Base-by-base conservation (phyloP, 2,329 filamentous ascomycete genomes). In the Chlorencoelia australis region DNA sequence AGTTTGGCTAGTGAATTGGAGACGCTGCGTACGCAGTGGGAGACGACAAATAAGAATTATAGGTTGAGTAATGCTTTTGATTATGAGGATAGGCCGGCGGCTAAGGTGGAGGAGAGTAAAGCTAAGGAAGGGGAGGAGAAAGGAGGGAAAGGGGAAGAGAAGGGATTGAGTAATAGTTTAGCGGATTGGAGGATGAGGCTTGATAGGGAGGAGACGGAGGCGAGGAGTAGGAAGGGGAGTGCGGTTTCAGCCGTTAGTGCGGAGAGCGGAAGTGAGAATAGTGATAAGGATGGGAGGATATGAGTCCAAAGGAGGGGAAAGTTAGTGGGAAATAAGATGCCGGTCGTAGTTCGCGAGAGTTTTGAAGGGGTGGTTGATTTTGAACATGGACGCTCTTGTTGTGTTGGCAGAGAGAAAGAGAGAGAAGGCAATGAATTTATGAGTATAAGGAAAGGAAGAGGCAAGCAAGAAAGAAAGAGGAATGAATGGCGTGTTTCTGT, bases 21-120 rank as follows among this genome's bases (percentile, higher is more conserved):
- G 58, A 82, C 84, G 9, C 69, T 98, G 31, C 77, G 89, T 35
- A 84, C 70, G 35, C 88, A 95, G 52, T 98, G 91, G 91, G 87
- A 96, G 63, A 85, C 81, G 25, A 94, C 87, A 9, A 95, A 89
- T 64, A 91, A 93, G 61, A 93, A 85, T 53, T 95, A 96, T 59
- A 81, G 91, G 16, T 66, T 95, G 29, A 94, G 85, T 60, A 88
- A 81, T 53, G 78, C 82, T 34, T 93, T 94, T 51, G 88, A 95
- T 56, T 88, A 93, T 50, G 50, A 60, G 18, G 50, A 65, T 46
- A 64, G 64, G 33, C 39, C 47, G 24, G 35, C 37, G 5, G 49
- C 50, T 27, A 54, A 53, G 35, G 50, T 45, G n/a, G 60, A 64
- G 14, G 65, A 67, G 26, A 33, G 18, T 6, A 36, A 49, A 26